Evolutionary conservation across 2,329 filamentous ascomycete species (phyloP).

Genomic region (Cucurbitaria berberidis): DNA sequence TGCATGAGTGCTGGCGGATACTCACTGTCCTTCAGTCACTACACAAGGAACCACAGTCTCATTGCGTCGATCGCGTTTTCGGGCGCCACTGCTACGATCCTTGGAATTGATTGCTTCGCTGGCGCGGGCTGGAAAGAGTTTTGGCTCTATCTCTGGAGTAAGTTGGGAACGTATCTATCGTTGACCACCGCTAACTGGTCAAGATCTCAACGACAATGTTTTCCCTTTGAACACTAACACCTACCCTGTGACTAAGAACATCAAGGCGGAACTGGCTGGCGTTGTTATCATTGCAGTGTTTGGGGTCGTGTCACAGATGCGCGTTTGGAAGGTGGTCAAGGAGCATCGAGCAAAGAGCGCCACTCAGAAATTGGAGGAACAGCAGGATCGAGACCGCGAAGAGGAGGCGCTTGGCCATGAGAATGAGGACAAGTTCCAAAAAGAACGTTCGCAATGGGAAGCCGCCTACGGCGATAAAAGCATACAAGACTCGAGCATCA

Average conservation of each 20-base stretch:
- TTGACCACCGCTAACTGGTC: constrained; percentile 17
- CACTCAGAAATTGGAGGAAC: constrained; percentile 56
- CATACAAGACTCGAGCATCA: constrained; percentile 59
- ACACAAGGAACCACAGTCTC: constrained; percentile 78
- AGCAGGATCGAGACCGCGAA: constrained; percentile 65
- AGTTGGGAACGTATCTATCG: constrained; percentile 28
- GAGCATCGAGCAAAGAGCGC: constrained; percentile 57
- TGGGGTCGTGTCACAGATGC: constrained; percentile 83
- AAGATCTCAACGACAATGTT: constrained; percentile 72
- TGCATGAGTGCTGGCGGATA: constrained; percentile 72
- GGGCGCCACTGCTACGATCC: constrained; percentile 76
- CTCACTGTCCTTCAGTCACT: constrained; percentile 72
- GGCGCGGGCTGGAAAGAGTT: constrained; percentile 93
- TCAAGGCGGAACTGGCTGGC: constrained; percentile 81
- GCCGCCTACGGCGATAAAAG: constrained; percentile 71
- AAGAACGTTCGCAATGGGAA: constrained; percentile 76
- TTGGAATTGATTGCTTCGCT: constrained; percentile 91
- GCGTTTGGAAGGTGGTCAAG: constrained; percentile 81
- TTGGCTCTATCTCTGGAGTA: constrained; percentile 89
- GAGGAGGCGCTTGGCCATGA: constrained; percentile 74
- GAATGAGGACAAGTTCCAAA: constrained; percentile 66
- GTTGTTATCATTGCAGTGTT: constrained; percentile 76
- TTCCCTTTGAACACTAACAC: constrained; percentile 79
- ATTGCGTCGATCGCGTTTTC: constrained; percentile 79
- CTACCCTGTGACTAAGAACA: constrained; percentile 85